These are phyloP conservation scores for Cytospora schulzeri DNA, from an alignment of 2,329 filamentous ascomycete species.

Conservation along the genomic window DNA sequence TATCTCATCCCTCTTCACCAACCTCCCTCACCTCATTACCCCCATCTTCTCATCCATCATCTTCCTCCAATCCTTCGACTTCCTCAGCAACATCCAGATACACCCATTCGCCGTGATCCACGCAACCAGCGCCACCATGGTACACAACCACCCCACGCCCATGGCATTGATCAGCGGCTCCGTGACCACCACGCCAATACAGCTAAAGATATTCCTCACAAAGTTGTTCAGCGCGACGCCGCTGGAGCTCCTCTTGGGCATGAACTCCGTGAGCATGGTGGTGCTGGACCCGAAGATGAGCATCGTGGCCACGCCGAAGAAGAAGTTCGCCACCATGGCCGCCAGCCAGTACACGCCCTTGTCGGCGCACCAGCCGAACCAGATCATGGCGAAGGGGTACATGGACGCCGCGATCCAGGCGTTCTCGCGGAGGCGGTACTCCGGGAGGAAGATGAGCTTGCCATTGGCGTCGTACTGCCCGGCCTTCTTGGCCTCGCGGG, in stretches of 20 bases:
- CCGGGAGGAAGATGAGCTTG: constrained; percentile 68
- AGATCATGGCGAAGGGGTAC: constrained; percentile 67
- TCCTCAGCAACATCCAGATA: constrained; percentile 63
- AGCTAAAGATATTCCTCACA: constrained; percentile 75
- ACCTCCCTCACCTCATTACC: background rate
- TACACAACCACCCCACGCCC: constrained; percentile 77
- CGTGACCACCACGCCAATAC: constrained; percentile 69
- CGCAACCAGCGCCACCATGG: constrained; percentile 54
- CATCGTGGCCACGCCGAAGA: constrained; percentile 79
- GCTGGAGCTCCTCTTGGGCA: constrained; percentile 69
- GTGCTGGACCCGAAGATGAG: constrained; percentile 73
- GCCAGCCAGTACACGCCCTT: constrained; percentile 48
- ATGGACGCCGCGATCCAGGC: constrained; percentile 73
- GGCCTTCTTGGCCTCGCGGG: constrained; percentile 70
- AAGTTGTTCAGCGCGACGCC: constrained; percentile 84
- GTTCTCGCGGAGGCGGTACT: constrained; percentile 83
- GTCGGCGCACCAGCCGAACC: constrained; percentile 72
- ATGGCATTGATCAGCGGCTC: constrained; percentile 71
- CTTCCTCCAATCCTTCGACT: constrained; percentile 64
- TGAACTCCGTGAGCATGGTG: constrained; percentile 85
- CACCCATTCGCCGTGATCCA: constrained; percentile 59
- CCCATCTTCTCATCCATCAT: constrained; percentile 58
- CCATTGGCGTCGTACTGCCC: constrained; percentile 69
- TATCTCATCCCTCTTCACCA: background rate
- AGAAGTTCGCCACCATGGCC: constrained; percentile 66